Evolutionary conservation across 768 basidiomycete genomes (phyloP), one percentile per base, ranked within the genome.

Genomic region (Clavulina sp.): DNA sequence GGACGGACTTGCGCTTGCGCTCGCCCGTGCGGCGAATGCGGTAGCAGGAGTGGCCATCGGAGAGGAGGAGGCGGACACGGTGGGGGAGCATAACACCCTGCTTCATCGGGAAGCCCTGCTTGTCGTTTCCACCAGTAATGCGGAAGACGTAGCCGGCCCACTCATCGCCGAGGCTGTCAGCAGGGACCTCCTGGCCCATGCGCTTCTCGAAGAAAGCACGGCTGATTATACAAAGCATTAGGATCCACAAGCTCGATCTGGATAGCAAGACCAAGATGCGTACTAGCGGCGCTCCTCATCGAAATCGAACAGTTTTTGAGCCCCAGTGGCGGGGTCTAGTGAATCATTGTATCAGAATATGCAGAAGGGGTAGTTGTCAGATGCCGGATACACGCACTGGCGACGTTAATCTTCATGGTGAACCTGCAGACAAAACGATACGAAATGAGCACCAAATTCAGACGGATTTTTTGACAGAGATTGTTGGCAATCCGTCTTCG

Each of bases 31-130:
- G 85, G 64, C 91, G 85, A 58, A 73, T 67, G 61, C 93, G 88
- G 77, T 86, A 96, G 78, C 93, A 97, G 30, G 92, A 93, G 80
- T 97, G 93, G 49, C 91, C 91, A 67, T 93, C 86, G 57, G 85
- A 61, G 64, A 99, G 84, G 62, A 97, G 85, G 58, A 99, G 84
- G 56, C 78, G 74, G 60, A 92, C 87, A 77, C 93, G 91, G 72
- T 87, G 65, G 54, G 87, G 87, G 62, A 93, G 77, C 56, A 97
- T 84, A 59, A 96, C 85, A 72, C 93, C 92, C 72, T 99, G 93
- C 71, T 97, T 97, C 89, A 96, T 95, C 46, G 91, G 89, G 77
- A 95, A 93, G 64, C 91, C 89, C 67, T 92, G 87, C 73, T 89
- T 88, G 80, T 96, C 91, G 75, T 96, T 96, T 57, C 93, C 88